These are phyloP conservation scores for Nectriaceae sp. DNA, from an alignment of 2,329 filamentous ascomycete species.

Conservation along the genomic window DNA sequence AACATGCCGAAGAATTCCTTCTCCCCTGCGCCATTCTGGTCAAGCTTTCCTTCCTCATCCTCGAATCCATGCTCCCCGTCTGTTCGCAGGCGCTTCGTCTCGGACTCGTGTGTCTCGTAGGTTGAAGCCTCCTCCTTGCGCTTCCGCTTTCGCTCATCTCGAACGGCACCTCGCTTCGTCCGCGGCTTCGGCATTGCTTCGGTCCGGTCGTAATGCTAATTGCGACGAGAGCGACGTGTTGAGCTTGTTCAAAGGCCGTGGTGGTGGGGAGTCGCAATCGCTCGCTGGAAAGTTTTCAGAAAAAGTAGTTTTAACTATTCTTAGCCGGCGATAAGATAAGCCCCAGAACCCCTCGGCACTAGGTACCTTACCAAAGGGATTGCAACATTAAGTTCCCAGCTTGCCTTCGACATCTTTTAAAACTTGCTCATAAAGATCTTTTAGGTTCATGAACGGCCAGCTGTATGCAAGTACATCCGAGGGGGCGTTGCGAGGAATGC, in stretches of 20 bases:
- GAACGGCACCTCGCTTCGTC: constrained; percentile 41
- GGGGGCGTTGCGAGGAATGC: too few species aligned
- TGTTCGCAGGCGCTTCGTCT: constrained; percentile 29
- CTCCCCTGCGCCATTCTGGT: constrained; percentile 45
- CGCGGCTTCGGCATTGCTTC: constrained; percentile 45
- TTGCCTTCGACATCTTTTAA: too few species aligned
- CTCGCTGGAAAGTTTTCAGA: background rate
- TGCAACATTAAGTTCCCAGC: too few species aligned
- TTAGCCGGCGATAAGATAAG: constrained; percentile 1
- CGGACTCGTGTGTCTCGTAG: constrained; percentile 20
- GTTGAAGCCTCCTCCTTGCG: constrained; percentile 30
- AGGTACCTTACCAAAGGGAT: too few species aligned
- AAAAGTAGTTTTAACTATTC: background rate
- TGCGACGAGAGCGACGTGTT: too few species aligned
- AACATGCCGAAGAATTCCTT: constrained; percentile 91
- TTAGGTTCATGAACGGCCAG: too few species aligned
- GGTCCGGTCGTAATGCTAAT: too few species aligned
- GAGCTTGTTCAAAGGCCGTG: too few species aligned
- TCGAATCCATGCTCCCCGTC: constrained; percentile 8
- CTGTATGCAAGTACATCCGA: too few species aligned
- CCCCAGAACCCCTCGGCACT: too few species aligned
- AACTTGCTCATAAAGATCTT: too few species aligned
- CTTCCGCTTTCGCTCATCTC: constrained; percentile 46
- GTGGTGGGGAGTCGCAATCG: too few species aligned
- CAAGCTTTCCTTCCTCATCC: constrained; percentile 23